phyloP scores from a whole-genome alignment of 768 basidiomycete genomes.

The Kwoniella dejecticola region DNA sequence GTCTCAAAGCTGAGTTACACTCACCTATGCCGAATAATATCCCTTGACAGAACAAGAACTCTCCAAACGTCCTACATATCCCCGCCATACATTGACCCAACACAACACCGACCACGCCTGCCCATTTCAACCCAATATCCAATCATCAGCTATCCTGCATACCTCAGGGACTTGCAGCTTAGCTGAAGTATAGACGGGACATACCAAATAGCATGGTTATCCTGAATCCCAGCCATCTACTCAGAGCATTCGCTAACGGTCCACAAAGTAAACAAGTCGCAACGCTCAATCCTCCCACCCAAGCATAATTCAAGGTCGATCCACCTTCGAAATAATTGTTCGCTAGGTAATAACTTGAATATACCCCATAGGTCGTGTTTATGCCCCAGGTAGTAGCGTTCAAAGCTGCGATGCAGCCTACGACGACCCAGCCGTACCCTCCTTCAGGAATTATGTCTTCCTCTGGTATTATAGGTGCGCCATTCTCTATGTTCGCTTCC shows the following conservation, averaged over 20 bases:
- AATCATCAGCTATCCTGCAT: no score
- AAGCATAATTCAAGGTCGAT: slow-evolving; percentile 38
- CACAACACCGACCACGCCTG: slow-evolving; percentile 28
- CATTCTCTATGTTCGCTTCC: no score
- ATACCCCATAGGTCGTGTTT: slow-evolving; percentile 52
- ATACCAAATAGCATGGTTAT: slow-evolving; percentile 44
- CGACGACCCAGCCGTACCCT: slow-evolving; percentile 56
- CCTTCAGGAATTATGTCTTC: slow-evolving; percentile 48
- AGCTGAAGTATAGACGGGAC: slow-evolving; percentile 20
- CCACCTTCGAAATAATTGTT: slow-evolving; percentile 41
- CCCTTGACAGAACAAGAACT: slow-evolving; percentile 44
- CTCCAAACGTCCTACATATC: slow-evolving; percentile 31
- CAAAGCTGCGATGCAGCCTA: slow-evolving; percentile 38
- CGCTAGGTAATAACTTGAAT: slow-evolving; percentile 34
- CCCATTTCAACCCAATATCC: background rate
- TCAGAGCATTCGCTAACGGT: slow-evolving; percentile 35
- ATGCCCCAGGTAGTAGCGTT: slow-evolving; percentile 50
- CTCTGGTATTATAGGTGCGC: background rate
- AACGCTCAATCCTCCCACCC: slow-evolving; percentile 44
- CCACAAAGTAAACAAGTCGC: slow-evolving; percentile 29
- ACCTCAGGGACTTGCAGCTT: background rate
- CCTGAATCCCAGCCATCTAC: slow-evolving; percentile 19
- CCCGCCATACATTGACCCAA: slow-evolving; percentile 46
- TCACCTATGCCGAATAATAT: slow-evolving; percentile 38
- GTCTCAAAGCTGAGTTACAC: background rate